Evolutionary conservation across 352 stramenopile species (phyloP).

Genomic region (Globisporangium emineosum): DNA sequence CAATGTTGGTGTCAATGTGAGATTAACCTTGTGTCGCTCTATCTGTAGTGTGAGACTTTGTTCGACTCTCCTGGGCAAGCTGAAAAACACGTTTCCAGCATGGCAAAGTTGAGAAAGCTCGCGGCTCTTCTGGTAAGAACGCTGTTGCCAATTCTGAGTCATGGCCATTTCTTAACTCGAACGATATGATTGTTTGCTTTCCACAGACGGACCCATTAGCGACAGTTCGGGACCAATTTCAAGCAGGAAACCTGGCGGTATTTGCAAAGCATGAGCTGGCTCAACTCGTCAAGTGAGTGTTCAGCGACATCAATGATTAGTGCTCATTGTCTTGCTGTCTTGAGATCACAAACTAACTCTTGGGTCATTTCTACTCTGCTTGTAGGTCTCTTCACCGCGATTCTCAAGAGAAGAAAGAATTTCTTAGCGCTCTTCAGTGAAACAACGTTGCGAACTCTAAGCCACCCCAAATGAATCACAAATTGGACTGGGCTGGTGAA

Average conservation of each 20-base stretch:
- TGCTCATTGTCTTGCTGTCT: not conserved
- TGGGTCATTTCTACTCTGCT: too few relatives aligned
- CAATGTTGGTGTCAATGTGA: not conserved
- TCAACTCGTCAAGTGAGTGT: conserved; percentile 43
- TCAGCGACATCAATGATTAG: not conserved
- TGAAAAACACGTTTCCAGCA: conserved; percentile 43
- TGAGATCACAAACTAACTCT: not conserved
- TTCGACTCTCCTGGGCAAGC: conserved; percentile 54
- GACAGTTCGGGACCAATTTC: conserved; percentile 58
- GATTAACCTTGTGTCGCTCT: not conserved
- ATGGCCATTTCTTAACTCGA: conserved; percentile 3
- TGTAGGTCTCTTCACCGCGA: conserved; percentile 61
- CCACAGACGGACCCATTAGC: conserved; percentile 58
- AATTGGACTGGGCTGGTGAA: not conserved
- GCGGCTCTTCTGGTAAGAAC: conserved; percentile 42
- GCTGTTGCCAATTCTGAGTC: not conserved
- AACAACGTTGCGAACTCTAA: not conserved
- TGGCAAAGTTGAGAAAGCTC: conserved; percentile 53
- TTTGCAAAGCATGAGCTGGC: conserved; percentile 46
- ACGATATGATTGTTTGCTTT: too few relatives aligned
- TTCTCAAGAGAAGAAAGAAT: conserved; percentile 45
- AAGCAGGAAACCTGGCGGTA: conserved; percentile 31
- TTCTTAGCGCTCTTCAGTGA: conserved; percentile 32
- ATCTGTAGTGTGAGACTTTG: conserved; percentile 32
- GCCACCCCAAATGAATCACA: not conserved